Conservation (phyloP, 75 land plant species). For the Picea sitchensis region DNA sequence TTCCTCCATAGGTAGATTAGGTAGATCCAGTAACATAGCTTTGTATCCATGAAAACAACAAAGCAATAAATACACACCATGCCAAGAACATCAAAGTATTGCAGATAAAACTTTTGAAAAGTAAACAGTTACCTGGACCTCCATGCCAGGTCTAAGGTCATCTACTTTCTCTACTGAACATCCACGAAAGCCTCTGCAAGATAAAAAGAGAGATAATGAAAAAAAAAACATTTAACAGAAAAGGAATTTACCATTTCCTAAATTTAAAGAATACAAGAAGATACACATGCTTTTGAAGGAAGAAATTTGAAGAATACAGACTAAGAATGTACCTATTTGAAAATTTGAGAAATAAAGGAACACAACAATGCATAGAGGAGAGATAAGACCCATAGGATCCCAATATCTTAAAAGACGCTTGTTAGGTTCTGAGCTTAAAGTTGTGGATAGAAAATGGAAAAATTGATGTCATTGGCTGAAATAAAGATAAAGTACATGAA, state of each 20-base stretch:
- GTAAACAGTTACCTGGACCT: constrained; percentile 46
- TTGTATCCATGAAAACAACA: too few relatives aligned
- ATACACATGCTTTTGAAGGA: not conserved
- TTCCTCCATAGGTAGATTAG: too few relatives aligned
- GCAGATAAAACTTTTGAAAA: not conserved
- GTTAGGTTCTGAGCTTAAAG: too few relatives aligned
- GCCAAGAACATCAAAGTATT: not conserved
- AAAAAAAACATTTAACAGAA: not conserved
- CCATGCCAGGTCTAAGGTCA: constrained; percentile 63
- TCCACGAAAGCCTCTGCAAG: not conserved
- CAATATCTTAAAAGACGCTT: too few relatives aligned
- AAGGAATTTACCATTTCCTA: not conserved
- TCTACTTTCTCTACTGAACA: constrained; percentile 35
- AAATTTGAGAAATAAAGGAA: not conserved
- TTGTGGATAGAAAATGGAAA: too few relatives aligned
- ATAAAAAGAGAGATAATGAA: not conserved
- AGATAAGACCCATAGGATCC: too few relatives aligned
- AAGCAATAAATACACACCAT: not conserved
- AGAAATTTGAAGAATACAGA: not conserved
- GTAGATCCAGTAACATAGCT: too few relatives aligned
- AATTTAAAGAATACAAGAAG: not conserved
- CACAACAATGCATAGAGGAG: too few relatives aligned
- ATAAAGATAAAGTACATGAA: too few relatives aligned
- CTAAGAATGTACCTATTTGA: not conserved
- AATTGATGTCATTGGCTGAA: too few relatives aligned